phyloP scores from a whole-genome alignment of 805 yeast species.

The Kodamaea leandrae region DNA sequence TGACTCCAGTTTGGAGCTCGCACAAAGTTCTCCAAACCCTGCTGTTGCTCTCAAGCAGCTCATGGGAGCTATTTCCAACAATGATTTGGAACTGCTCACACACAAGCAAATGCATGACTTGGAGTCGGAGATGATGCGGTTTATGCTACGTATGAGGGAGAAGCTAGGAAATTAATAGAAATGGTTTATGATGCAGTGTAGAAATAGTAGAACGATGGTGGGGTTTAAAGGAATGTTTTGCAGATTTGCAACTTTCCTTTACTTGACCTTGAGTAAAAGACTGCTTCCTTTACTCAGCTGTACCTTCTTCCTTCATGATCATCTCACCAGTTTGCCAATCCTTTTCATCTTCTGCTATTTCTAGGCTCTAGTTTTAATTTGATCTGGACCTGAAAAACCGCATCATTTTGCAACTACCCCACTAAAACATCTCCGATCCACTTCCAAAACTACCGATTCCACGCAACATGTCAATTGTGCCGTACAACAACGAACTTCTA shows the following conservation, averaged over 20 bases:
- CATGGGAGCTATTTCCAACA: constrained; percentile 4
- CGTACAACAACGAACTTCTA: constrained; percentile 34
- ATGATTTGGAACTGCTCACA: constrained; percentile 18
- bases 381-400: too few relatives aligned
- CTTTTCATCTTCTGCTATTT: too few relatives aligned
- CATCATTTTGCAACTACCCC: constrained; percentile 5
- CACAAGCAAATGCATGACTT: constrained; percentile 21
- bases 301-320: too few relatives aligned
- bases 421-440: not conserved
- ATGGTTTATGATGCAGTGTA: too few relatives aligned
- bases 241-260: too few relatives aligned
- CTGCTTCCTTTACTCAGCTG: too few relatives aligned
- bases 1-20: not conserved
- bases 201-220: too few relatives aligned
- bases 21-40: not conserved
- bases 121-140: constrained; percentile 32
- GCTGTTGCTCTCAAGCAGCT: not conserved
- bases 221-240: not conserved
- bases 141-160: constrained; percentile 33
- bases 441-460: not conserved
- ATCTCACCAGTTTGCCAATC: too few relatives aligned
- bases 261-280: too few relatives aligned
- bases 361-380: not conserved
- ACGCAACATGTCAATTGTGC: constrained; percentile 44
- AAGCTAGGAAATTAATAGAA: constrained; percentile 1